phyloP scores from a whole-genome alignment of 2,329 filamentous ascomycete genomes.

The Aspergillus pseudonomiae region DNA sequence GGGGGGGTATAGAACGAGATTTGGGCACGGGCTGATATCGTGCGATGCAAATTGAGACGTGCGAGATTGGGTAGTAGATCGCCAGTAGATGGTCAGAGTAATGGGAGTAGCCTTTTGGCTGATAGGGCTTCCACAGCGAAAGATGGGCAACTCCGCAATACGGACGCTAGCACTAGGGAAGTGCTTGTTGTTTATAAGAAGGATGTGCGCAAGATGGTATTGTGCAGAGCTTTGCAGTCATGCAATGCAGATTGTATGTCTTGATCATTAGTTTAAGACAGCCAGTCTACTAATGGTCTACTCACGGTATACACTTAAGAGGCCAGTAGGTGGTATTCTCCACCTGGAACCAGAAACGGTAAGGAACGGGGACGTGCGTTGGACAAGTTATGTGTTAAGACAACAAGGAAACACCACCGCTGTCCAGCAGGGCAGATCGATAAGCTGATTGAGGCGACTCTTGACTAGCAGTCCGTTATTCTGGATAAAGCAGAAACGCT shows the following conservation, averaged over 20 bases:
- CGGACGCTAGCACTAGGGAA: not conserved
- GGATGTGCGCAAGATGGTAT: not conserved
- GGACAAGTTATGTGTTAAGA: too few relatives aligned
- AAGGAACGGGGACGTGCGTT: not conserved
- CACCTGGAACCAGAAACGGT: not conserved
- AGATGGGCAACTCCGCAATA: not conserved
- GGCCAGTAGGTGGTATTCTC: not conserved
- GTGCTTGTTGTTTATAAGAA: not conserved
- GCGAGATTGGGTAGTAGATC: not conserved
- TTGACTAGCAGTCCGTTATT: not conserved
- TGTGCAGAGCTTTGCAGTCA: too few relatives aligned
- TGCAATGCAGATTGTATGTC: not conserved
- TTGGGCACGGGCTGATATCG: not conserved
- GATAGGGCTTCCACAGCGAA: not conserved
- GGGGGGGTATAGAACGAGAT: not conserved
- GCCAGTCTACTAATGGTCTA: not conserved
- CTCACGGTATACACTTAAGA: not conserved
- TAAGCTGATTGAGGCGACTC: not conserved
- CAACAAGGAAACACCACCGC: too few relatives aligned
- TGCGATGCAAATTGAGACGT: not conserved
- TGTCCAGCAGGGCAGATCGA: not conserved
- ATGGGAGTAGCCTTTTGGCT: not conserved
- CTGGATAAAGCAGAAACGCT: not conserved
- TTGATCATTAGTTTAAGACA: not conserved
- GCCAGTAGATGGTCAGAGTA: not conserved